Base-by-base conservation (phyloP, 2,329 filamentous ascomycete genomes). In the Lachnellula cervina region DNA sequence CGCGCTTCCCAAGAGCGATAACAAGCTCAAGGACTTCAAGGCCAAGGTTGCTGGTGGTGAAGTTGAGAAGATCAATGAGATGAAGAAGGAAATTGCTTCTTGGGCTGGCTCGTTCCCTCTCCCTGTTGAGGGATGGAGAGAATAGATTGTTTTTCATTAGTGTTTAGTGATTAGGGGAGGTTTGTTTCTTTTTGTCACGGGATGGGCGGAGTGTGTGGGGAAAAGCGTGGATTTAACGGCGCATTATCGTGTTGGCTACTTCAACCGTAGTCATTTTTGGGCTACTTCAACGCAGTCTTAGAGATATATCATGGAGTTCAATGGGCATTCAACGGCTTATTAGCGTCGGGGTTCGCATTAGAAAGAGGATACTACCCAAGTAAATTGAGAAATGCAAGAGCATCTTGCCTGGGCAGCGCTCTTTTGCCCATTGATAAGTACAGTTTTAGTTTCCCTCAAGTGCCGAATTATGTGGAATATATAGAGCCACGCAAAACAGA, bases 21-120 rank as follows among this genome's bases (percentile, higher is more conserved):
- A 97, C 86, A 97, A 95, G 86, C 89, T 96, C 74, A 97, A 97
- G 86, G 94, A 99, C 81, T 97, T 99, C 88, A 95, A 93, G 82
- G 86, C 84, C 72, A 93, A 90, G 83, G 90, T 96, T 60, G 83
- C 88, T 56, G 77, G 80, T 64, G 92, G 90, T 62, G 82, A 87
- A 70, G 80, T 96, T 49, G 75, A 83, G 59, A 89, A 92, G 79
- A 93, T 99, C 76, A 86, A 88, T 72, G 82, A 81, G 65, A 81
- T 96, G 72, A 89, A 86, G 79, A 88, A 90, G 79, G 93, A 97
- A 82, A 91, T 99, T 72, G 80, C 90, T 47, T 77, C 77, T 49
- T 99, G 93, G 93, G 90, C 89, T 71, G 82, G 81, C 71, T 84
- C 82, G 64, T 99, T 97, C 88, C 94, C 94, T 70, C 88, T 99